phyloP scores from a whole-genome alignment of 345 rosid genomes.

The Gossypium sturtianum region DNA sequence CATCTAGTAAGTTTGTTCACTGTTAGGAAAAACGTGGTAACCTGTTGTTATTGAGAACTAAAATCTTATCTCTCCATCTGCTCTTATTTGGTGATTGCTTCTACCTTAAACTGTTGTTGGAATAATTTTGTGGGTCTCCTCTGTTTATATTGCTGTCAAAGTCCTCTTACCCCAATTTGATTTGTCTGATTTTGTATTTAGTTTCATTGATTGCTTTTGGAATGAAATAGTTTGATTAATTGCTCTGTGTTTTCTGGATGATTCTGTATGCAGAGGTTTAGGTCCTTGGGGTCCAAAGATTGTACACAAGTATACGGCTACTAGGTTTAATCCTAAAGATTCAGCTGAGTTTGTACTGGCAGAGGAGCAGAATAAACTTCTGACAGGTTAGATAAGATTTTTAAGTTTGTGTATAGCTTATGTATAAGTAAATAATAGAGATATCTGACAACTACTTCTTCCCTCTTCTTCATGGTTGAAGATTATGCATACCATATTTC shows the following conservation, averaged over 20 bases:
- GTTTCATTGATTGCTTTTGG: background rate
- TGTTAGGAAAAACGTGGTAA: background rate
- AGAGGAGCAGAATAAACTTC: conserved; percentile 64
- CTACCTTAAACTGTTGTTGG: background rate
- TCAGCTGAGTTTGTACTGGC: conserved; percentile 49
- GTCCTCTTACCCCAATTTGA: background rate
- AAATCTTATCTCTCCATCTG: background rate
- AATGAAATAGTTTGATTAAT: background rate
- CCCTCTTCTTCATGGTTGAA: conserved; percentile 16
- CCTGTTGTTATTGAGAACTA: background rate
- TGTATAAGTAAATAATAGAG: background rate
- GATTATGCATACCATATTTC: conserved; percentile 70
- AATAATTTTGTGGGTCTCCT: background rate
- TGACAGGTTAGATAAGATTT: conserved; percentile 45
- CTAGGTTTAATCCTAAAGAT: conserved; percentile 61
- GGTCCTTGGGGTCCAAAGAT: conserved; percentile 97
- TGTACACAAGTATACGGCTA: conserved; percentile 62
- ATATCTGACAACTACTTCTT: conserved; percentile 17
- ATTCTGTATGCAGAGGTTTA: conserved; percentile 59
- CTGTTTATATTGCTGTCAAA: background rate
- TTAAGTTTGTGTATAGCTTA: background rate
- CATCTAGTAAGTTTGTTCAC: background rate
- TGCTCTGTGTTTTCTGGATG: conserved; percentile 14
- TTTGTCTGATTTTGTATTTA: background rate
- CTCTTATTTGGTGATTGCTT: background rate